Percentiles rank a stretch among this genome's conserved stretches.
Conservation (phyloP, 2,329 filamentous ascomycete genomes). For the Reticulascus tulasneorum region DNA sequence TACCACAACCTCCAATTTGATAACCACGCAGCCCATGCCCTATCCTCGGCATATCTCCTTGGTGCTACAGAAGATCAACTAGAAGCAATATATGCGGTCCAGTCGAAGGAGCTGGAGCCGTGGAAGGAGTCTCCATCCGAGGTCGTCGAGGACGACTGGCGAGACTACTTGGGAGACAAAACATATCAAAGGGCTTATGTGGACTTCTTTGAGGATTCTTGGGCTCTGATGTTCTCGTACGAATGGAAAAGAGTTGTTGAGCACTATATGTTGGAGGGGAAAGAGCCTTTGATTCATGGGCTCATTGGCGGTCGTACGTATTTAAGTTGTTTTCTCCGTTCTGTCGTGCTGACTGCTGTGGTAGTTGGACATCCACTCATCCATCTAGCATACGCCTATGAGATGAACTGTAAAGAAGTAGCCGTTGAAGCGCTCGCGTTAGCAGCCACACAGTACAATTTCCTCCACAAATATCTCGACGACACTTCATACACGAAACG, state of each 20-base stretch:
- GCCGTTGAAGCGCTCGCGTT: slow-evolving; percentile 84
- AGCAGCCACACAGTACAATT: slow-evolving; percentile 54
- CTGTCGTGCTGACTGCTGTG: slow-evolving; percentile 20
- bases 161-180: slow-evolving; percentile 73
- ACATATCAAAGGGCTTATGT: slow-evolving; percentile 86
- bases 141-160: slow-evolving; percentile 80
- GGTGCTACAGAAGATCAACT: slow-evolving; percentile 72
- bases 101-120: slow-evolving; percentile 66
- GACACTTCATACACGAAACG: slow-evolving; percentile 66
- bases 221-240: slow-evolving; percentile 70
- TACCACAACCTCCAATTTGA: slow-evolving; percentile 71
- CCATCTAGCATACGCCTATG: slow-evolving; percentile 89
- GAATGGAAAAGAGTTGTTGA: slow-evolving; percentile 77
- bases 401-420: slow-evolving; percentile 78
- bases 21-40: slow-evolving; percentile 79
- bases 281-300: slow-evolving; percentile 75
- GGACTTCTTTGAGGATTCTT: slow-evolving; percentile 91
- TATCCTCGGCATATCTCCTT: slow-evolving; percentile 81
- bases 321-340: neutral
- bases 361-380: slow-evolving; percentile 88
- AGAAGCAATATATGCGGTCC: slow-evolving; percentile 74
- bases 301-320: slow-evolving; percentile 74
- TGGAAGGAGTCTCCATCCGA: slow-evolving; percentile 86
- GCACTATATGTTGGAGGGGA: slow-evolving; percentile 70
- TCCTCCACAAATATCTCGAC: slow-evolving; percentile 65